These are phyloP conservation scores for Calycina marina DNA, from an alignment of 2,329 filamentous ascomycete species.

Conservation along the genomic window DNA sequence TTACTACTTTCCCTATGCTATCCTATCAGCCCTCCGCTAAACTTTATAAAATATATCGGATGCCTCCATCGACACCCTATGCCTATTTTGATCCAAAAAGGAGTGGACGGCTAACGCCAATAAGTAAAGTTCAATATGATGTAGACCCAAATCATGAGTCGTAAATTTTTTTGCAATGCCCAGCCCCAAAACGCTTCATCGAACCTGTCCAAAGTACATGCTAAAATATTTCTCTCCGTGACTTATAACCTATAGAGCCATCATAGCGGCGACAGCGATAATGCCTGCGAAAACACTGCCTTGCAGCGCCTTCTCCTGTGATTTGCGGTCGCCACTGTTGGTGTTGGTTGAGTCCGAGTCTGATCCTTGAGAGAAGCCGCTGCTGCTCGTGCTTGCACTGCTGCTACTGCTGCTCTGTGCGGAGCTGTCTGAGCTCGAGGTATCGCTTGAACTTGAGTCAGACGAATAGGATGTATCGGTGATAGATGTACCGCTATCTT, in stretches of 20 bases:
- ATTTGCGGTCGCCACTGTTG: slow-evolving; percentile 15
- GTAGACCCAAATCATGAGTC: neutral
- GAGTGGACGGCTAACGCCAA: slow-evolving; percentile 19
- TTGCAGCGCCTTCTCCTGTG: slow-evolving; percentile 16
- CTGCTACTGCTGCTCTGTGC: slow-evolving; percentile 12
- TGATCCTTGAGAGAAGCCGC: slow-evolving; percentile 21
- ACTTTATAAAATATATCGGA: too few relatives aligned
- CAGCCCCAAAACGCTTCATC: slow-evolving; percentile 23
- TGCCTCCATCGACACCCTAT: too few relatives aligned
- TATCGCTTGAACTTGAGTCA: neutral
- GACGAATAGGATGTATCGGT: slow-evolving; percentile 7
- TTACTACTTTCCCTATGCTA: too few relatives aligned
- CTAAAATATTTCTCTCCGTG: slow-evolving; percentile 47
- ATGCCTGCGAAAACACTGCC: slow-evolving; percentile 20
- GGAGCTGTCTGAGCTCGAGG: slow-evolving; percentile 17
- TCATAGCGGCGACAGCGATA: slow-evolving; percentile 20
- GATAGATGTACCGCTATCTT: slow-evolving; percentile 16
- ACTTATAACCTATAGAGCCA: slow-evolving; percentile 20
- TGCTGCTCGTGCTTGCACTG: slow-evolving; percentile 11
- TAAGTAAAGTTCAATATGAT: slow-evolving; percentile 6
- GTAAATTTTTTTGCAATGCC: slow-evolving; percentile 9
- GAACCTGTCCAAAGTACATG: slow-evolving; percentile 67
- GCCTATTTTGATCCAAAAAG: slow-evolving; percentile 4
- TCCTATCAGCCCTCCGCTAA: too few relatives aligned
- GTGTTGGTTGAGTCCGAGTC: slow-evolving; percentile 7